A percentile compares a stretch with the other conserved stretches of the same genome.
Evolutionary conservation across 1,139 yeast species (phyloP).

Genomic region (Lodderomyces elongisporus): DNA sequence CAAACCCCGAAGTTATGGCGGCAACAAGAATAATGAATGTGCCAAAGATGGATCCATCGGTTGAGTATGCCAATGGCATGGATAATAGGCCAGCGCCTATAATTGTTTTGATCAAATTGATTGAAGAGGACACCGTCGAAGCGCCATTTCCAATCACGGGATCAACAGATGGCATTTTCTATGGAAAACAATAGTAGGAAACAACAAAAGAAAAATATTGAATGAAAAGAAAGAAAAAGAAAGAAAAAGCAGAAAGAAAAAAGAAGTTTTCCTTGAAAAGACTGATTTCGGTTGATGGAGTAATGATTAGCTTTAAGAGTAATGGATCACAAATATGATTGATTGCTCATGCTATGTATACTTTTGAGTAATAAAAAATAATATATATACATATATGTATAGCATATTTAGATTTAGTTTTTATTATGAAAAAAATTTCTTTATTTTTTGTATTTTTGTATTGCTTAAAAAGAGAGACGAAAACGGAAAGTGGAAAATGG

Average conservation of each 20-base stretch:
- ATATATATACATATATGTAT: too few species aligned
- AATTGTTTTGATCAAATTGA: constrained; percentile 66
- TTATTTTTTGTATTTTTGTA: too few species aligned
- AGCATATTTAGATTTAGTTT: too few species aligned
- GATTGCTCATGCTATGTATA: too few species aligned
- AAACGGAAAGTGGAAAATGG: too few species aligned
- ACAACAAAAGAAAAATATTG: not conserved
- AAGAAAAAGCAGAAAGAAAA: not conserved
- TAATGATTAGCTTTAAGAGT: too few species aligned
- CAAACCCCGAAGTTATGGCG: constrained; percentile 74
- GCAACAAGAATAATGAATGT: constrained; percentile 60
- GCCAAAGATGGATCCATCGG: constrained; percentile 81
- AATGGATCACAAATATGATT: too few species aligned
- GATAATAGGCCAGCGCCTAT: constrained; percentile 93
- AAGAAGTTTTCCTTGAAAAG: too few species aligned
- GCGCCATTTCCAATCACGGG: constrained; percentile 16
- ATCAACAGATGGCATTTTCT: constrained; percentile 3
- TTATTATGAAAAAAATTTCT: too few species aligned
- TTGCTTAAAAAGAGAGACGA: too few species aligned
- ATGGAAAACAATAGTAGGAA: not conserved
- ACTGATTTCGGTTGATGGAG: too few species aligned
- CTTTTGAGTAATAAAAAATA: too few species aligned
- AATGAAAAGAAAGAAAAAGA: not conserved
- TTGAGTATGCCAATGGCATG: constrained; percentile 81
- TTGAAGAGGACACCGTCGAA: constrained; percentile 44